phyloP scores from a whole-genome alignment of 768 basidiomycete species.

The Xanthoconium stramineum region DNA sequence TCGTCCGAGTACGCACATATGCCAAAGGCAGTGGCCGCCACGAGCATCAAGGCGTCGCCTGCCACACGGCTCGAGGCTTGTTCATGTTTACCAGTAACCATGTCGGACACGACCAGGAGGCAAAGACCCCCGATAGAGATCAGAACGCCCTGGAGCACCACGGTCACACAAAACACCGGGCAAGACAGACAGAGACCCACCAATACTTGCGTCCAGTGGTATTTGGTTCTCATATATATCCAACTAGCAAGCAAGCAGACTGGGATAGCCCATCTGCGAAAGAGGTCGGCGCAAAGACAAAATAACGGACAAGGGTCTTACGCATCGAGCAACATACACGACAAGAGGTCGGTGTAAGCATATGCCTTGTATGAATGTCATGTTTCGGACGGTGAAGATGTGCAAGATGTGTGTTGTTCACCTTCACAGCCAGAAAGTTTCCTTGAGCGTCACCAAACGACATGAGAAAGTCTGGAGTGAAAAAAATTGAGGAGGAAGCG shows the following conservation, averaged over 20 bases:
- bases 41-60: conserved; percentile 83
- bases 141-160: conserved; percentile 51
- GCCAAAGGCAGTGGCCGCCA: conserved; percentile 82
- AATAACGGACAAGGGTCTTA: conserved; percentile 30
- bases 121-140: conserved; percentile 73
- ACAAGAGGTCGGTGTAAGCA: conserved; percentile 80
- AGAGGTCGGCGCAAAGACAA: not conserved
- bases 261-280: conserved; percentile 78
- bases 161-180: not conserved
- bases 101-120: conserved; percentile 74
- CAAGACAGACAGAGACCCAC: conserved; percentile 34
- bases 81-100: conserved; percentile 72
- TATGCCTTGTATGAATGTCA: conserved; percentile 49
- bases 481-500: not conserved
- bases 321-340: conserved; percentile 91
- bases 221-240: conserved; percentile 73
- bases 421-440: conserved; percentile 82
- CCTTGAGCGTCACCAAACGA: conserved; percentile 80
- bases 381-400: not conserved
- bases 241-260: conserved; percentile 78
- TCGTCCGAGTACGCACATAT: conserved; percentile 52
- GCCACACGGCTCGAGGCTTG: conserved; percentile 58
- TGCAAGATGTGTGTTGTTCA: conserved; percentile 16
- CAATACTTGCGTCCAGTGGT: conserved; percentile 80
- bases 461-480: conserved; percentile 64